phyloP scores from a whole-genome alignment of 495 filamentous ascomycete genomes.

The Zalerion maritima region DNA sequence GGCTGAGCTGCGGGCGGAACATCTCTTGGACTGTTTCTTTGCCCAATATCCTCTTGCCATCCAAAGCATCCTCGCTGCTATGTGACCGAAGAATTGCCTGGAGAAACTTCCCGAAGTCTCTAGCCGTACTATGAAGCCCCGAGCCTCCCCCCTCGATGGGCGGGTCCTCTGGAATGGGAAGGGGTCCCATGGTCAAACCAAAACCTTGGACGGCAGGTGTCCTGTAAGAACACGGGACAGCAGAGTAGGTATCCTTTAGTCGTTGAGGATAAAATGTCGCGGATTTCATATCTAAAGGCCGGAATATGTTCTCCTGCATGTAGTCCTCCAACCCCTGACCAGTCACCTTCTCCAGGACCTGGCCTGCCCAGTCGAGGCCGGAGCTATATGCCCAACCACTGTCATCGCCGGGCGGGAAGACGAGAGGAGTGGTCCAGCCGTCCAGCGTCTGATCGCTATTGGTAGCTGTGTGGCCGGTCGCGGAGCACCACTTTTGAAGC shows the following conservation, averaged over 20 bases:
- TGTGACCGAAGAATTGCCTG: no score
- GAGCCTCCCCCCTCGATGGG: conserved; percentile 13
- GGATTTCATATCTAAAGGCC: conserved; percentile 8
- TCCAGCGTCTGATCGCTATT: conserved; percentile 9
- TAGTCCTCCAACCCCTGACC: conserved; percentile 16
- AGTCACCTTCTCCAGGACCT: conserved; percentile 14
- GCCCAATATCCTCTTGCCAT: no score
- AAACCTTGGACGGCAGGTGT: no score
- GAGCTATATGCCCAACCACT: conserved; percentile 23
- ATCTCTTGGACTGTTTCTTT: conserved; percentile 11
- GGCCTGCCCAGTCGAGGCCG: conserved; percentile 20
- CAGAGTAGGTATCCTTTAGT: no score
- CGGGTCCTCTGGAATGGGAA: conserved; percentile 8
- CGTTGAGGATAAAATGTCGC: conserved; percentile 19
- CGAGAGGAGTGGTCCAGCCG: conserved; percentile 17
- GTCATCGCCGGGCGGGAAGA: conserved; percentile 23
- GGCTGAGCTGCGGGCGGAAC: no score
- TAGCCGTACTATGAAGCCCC: conserved; percentile 12
- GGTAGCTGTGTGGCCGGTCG: conserved; percentile 6
- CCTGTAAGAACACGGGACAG: no score
- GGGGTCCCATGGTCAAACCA: conserved; percentile 12
- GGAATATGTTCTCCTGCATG: conserved; percentile 14
- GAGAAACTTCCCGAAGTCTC: conserved; percentile 15
- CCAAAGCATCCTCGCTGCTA: no score
- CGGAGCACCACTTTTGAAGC: conserved; percentile 12